Evolutionary conservation across 2,329 filamentous ascomycete genomes (phyloP).

Genomic region (Penicillium sp.): DNA sequence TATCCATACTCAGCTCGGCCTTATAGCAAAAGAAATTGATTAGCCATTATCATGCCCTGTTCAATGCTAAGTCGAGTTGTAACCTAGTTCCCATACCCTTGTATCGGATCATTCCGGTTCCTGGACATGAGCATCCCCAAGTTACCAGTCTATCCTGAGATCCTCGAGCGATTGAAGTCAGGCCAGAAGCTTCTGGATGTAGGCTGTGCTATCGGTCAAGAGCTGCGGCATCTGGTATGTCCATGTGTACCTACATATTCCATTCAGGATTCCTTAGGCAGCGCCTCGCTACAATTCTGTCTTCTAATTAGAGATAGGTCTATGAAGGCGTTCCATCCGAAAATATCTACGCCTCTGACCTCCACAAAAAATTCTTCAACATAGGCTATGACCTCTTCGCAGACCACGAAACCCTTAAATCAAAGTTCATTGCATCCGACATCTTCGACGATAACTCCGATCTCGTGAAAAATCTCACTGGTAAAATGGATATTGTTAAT

Average conservation of each 20-base stretch:
- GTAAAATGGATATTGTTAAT: conserved; percentile 41
- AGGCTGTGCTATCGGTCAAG: conserved; percentile 26
- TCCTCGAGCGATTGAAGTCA: conserved; percentile 20
- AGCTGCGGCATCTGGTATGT: conserved; percentile 22
- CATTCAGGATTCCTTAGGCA: neutral
- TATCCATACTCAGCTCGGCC: neutral
- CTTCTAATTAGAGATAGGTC: conserved; percentile 7
- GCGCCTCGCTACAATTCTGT: neutral
- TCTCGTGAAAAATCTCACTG: conserved; percentile 25
- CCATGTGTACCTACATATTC: too few relatives aligned
- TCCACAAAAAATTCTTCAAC: conserved; percentile 53
- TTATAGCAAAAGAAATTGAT: too few relatives aligned
- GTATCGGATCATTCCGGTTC: conserved; percentile 24
- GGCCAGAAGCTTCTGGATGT: conserved; percentile 24
- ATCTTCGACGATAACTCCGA: conserved; percentile 35
- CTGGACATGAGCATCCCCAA: conserved; percentile 22
- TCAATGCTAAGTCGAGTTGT: neutral
- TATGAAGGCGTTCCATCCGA: conserved; percentile 50
- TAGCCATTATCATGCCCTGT: neutral
- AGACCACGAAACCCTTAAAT: conserved; percentile 43
- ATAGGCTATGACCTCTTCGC: conserved; percentile 65
- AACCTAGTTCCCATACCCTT: conserved; percentile 25
- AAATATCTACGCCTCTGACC: conserved; percentile 53
- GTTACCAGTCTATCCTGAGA: conserved; percentile 19
- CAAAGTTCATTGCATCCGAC: conserved; percentile 44